Percentiles rank a stretch among this genome's conserved stretches.
phyloP scores from a whole-genome alignment of 1,139 yeast genomes.

The Debaryomyces udenii region DNA sequence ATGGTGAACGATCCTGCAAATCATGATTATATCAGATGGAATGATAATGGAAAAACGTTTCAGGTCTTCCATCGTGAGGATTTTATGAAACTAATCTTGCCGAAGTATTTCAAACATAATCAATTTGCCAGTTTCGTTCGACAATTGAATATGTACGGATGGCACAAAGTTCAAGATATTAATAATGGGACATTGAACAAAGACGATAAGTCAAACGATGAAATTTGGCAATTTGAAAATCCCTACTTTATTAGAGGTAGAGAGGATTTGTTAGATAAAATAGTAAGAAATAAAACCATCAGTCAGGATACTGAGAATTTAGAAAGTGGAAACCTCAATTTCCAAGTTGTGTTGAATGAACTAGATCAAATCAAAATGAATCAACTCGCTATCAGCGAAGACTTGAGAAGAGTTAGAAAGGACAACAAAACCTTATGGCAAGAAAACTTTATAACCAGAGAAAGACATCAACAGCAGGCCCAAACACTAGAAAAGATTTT shows the following conservation, averaged over 20 bases:
- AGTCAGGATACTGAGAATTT: constrained; percentile 48
- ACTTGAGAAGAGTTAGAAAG: constrained; percentile 74
- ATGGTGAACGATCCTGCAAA: constrained; percentile 87
- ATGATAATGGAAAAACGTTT: constrained; percentile 80
- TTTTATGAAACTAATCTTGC: constrained; percentile 81
- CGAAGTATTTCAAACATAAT: constrained; percentile 89
- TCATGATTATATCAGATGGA: constrained; percentile 76
- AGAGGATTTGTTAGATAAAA: constrained; percentile 74
- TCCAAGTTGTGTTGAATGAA: constrained; percentile 65
- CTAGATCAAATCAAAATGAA: constrained; percentile 75
- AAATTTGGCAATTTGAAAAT: constrained; percentile 75
- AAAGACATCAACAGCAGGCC: constrained; percentile 81
- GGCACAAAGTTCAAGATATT: constrained; percentile 92
- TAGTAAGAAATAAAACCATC: constrained; percentile 51
- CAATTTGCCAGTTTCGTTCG: constrained; percentile 94
- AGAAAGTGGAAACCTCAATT: constrained; percentile 44
- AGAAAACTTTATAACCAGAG: constrained; percentile 81
- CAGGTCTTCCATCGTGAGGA: constrained; percentile 83
- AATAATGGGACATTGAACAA: constrained; percentile 66
- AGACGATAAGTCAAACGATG: constrained; percentile 48
- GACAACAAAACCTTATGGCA: constrained; percentile 93
- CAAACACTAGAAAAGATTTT: constrained; percentile 87
- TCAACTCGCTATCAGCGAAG: constrained; percentile 82
- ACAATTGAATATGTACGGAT: constrained; percentile 96
- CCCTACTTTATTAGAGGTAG: constrained; percentile 74